phyloP scores from a whole-genome alignment of 2,329 filamentous ascomycete species.

The Epichloe amarillans region DNA sequence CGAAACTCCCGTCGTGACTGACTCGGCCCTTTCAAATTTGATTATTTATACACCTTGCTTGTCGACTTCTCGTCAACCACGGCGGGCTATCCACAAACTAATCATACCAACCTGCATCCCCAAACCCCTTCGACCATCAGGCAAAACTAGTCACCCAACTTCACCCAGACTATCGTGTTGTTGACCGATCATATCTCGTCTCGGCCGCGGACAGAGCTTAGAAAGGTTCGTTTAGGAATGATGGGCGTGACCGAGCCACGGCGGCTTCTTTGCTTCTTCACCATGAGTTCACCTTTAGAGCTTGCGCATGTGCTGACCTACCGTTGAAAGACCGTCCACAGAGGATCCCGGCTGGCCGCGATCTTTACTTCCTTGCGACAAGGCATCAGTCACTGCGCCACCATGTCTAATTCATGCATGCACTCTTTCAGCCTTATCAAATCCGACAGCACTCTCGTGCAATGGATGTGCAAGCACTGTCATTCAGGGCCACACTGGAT shows the following conservation, averaged over 20 bases:
- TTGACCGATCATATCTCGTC: no score
- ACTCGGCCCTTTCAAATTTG: background rate
- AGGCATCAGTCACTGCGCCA: background rate
- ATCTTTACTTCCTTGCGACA: background rate
- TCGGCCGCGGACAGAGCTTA: no score
- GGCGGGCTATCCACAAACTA: background rate
- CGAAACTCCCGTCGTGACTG: background rate
- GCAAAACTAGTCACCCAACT: no score
- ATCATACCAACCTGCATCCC: no score
- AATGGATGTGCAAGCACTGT: conserved; percentile 54
- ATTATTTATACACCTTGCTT: background rate
- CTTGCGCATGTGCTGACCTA: background rate
- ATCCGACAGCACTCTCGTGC: conserved; percentile 49
- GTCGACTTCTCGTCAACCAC: background rate
- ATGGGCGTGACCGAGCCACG: background rate
- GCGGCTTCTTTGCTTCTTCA: background rate
- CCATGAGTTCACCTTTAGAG: no score
- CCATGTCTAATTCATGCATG: conserved; percentile 42
- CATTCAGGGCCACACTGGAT: conserved; percentile 52
- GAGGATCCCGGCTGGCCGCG: background rate
- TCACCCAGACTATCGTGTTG: no score
- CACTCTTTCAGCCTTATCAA: conserved; percentile 55
- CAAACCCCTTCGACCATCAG: no score
- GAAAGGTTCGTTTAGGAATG: no score
- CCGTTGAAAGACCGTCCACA: background rate